These are phyloP conservation scores for Dillenia turbinata DNA, from an alignment of 164 flowering plant genomes.

Conservation along the genomic window DNA sequence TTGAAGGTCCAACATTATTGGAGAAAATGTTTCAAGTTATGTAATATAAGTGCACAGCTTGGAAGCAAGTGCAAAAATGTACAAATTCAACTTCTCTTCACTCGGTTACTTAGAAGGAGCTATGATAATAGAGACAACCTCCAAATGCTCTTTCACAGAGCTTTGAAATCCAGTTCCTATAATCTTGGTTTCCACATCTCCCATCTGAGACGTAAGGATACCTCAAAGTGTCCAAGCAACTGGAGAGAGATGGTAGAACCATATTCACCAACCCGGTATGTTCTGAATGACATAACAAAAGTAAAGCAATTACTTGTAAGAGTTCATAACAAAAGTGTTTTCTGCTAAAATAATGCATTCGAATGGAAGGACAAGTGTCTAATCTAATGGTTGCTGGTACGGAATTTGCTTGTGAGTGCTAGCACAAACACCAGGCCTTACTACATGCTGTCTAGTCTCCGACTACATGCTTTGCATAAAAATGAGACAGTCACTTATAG, in stretches of 20 bases:
- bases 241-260: conserved; percentile 83
- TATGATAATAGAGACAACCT: neutral
- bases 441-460: too few species aligned
- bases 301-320: neutral
- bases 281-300: conserved; percentile 26
- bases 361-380: too few species aligned
- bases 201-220: conserved; percentile 68
- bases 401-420: too few species aligned
- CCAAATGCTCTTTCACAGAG: conserved; percentile 57
- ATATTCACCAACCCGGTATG: conserved; percentile 88
- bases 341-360: too few species aligned
- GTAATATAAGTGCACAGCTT: too few species aligned
- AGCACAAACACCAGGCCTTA: too few species aligned
- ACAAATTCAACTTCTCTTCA: too few species aligned
- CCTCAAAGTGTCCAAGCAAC: conserved; percentile 82
- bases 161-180: conserved; percentile 58
- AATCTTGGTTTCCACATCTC: conserved; percentile 56
- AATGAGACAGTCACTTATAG: conserved; percentile 35
- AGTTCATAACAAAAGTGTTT: neutral
- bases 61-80: too few species aligned
- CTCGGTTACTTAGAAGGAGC: too few species aligned
- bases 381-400: too few species aligned
- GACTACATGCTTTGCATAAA: neutral
- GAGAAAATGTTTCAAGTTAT: too few species aligned
- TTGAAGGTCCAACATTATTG: too few species aligned